A percentile compares a stretch with the other conserved stretches of the same genome.
Conservation (phyloP, 352 stramenopile genomes). For the Globisporangium acanthophoron region DNA sequence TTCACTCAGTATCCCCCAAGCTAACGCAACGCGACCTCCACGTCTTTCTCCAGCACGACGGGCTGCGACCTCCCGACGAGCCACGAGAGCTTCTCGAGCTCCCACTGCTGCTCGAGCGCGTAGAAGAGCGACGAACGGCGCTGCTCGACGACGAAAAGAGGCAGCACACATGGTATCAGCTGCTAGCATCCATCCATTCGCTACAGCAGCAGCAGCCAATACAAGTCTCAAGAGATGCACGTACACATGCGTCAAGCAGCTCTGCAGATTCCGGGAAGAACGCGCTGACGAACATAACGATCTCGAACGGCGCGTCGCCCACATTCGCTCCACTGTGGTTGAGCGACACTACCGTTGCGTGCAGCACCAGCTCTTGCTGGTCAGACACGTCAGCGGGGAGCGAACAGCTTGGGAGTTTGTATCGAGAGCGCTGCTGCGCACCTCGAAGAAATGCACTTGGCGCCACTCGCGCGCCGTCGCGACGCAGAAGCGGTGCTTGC, state of each 20-base stretch:
- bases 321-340: constrained; percentile 8
- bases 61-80: constrained; percentile 33
- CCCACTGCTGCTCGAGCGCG: constrained; percentile 38
- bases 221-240: neutral
- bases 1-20: neutral
- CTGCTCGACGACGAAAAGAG: neutral
- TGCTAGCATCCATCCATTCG: neutral
- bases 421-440: constrained; percentile 6
- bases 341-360: constrained; percentile 24
- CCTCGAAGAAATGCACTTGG: constrained; percentile 49
- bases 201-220: neutral
- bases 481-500: constrained; percentile 31
- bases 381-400: too few relatives aligned
- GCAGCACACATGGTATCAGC: neutral
- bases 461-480: constrained; percentile 25
- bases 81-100: constrained; percentile 44
- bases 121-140: constrained; percentile 30
- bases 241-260: constrained; percentile 26
- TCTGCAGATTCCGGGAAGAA: constrained; percentile 16
- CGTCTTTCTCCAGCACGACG: constrained; percentile 39
- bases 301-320: constrained; percentile 22
- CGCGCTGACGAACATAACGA: constrained; percentile 24
- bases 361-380: constrained; percentile 43
- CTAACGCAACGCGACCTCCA: constrained; percentile 14
- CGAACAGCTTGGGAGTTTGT: neutral